A percentile compares a stretch with the other conserved stretches of the same genome.
These are phyloP conservation scores for Lagerstroemia speciosa DNA, from an alignment of 345 rosid species.

Conservation along the genomic window DNA sequence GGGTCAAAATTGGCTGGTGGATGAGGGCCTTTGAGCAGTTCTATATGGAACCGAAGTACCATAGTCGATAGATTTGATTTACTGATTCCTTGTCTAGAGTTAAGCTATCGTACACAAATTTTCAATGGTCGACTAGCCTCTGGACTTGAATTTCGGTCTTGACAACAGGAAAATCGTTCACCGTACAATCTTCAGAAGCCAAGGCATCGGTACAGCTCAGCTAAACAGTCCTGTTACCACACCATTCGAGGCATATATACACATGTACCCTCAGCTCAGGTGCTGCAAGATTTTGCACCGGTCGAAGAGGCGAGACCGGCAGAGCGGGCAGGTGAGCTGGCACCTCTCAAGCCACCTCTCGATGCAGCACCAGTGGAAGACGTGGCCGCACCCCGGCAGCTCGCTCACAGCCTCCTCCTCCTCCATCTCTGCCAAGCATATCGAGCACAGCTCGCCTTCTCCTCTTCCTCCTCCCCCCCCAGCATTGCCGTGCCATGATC, in stretches of 20 bases:
- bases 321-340: conserved; percentile 71
- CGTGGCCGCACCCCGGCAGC: conserved; percentile 48
- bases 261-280: background rate
- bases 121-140: too few relatives aligned
- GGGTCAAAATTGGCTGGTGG: too few relatives aligned
- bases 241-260: background rate
- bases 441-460: conserved; percentile 31
- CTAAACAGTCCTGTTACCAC: too few relatives aligned
- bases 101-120: too few relatives aligned
- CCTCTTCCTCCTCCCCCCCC: conserved; percentile 1
- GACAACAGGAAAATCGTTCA: too few relatives aligned
- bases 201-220: too few relatives aligned
- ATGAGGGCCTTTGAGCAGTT: too few relatives aligned
- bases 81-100: too few relatives aligned
- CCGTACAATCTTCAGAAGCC: too few relatives aligned
- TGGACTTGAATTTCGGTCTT: too few relatives aligned
- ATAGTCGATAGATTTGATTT: too few relatives aligned
- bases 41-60: too few relatives aligned
- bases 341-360: conserved; percentile 46
- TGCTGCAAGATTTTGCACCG: background rate
- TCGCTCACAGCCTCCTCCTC: conserved; percentile 42
- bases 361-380: conserved; percentile 57
- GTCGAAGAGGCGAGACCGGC: conserved; percentile 40
- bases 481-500: background rate
- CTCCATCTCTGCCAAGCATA: conserved; percentile 53